phyloP scores from a whole-genome alignment of 2,329 filamentous ascomycete species.

The Aspergillus viridinutans region DNA sequence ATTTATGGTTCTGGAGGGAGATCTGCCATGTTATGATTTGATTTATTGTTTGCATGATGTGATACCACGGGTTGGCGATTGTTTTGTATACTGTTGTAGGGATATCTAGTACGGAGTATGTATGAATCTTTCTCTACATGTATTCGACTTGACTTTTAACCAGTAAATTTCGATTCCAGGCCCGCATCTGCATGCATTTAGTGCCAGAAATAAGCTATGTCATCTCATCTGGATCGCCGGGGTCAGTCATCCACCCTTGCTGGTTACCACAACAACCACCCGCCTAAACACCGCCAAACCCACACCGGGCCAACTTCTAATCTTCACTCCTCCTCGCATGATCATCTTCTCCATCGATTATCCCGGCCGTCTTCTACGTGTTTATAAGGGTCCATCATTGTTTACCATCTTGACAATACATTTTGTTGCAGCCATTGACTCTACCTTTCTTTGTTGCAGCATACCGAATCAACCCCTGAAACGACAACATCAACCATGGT shows the following conservation, averaged over 20 bases:
- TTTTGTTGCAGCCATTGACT: conserved; percentile 2
- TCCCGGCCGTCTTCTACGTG: not conserved
- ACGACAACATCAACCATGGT: conserved; percentile 1
- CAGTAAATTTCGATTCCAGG: not conserved
- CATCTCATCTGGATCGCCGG: not conserved
- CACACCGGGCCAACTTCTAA: not conserved
- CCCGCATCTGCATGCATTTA: not conserved
- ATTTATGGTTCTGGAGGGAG: conserved; percentile 1
- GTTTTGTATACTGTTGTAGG: not conserved
- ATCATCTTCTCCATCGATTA: not conserved
- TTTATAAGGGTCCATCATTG: not conserved
- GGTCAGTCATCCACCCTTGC: not conserved
- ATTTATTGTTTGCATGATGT: conserved; percentile 6
- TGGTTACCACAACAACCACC: conserved; percentile 21
- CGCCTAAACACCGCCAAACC: conserved; percentile 1
- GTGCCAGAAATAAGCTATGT: not conserved
- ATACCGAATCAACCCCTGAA: not conserved
- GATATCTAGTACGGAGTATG: not conserved
- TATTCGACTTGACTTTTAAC: not conserved
- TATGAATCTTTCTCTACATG: not conserved
- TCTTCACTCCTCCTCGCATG: conserved; percentile 2
- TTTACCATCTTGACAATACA: not conserved
- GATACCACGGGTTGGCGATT: not conserved
- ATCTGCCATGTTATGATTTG: not conserved
- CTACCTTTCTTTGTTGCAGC: not conserved